A percentile compares a stretch with the other conserved stretches of the same genome.
phyloP scores from a whole-genome alignment of 768 basidiomycete species.

The Naganishia vaughanmartiniae region DNA sequence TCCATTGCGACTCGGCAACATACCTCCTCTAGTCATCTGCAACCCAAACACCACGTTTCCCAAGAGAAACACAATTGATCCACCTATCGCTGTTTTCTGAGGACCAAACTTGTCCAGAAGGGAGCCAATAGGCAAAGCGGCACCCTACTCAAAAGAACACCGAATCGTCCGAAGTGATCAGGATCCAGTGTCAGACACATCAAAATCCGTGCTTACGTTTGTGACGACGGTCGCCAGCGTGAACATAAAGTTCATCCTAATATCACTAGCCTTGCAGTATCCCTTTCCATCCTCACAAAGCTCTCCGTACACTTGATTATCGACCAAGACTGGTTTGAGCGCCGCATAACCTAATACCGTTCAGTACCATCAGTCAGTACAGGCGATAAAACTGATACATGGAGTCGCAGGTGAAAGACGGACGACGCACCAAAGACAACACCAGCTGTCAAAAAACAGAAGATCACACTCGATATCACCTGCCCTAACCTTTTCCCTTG shows the following conservation, averaged over 20 bases:
- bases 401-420: not conserved
- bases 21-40: constrained; percentile 38
- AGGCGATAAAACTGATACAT: no score
- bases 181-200: not conserved
- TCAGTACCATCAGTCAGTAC: not conserved
- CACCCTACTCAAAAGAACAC: constrained; percentile 30
- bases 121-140: constrained; percentile 47
- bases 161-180: not conserved
- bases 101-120: constrained; percentile 50
- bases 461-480: constrained; percentile 32
- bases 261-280: constrained; percentile 40
- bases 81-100: constrained; percentile 45
- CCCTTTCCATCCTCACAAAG: constrained; percentile 40
- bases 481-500: constrained; percentile 27
- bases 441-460: constrained; percentile 44
- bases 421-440: constrained; percentile 49
- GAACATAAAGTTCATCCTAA: constrained; percentile 51
- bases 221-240: constrained; percentile 51
- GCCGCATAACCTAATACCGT: constrained; percentile 42
- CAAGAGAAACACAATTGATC: constrained; percentile 46
- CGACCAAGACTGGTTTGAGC: constrained; percentile 51
- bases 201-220: constrained; percentile 39
- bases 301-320: constrained; percentile 45
- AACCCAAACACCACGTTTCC: constrained; percentile 51
- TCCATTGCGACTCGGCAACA: constrained; percentile 22